Evolutionary conservation across 2,329 filamentous ascomycete species (phyloP), one percentile per base, ranked within the genome.

Genomic region (Rhynchosporium secalis): DNA sequence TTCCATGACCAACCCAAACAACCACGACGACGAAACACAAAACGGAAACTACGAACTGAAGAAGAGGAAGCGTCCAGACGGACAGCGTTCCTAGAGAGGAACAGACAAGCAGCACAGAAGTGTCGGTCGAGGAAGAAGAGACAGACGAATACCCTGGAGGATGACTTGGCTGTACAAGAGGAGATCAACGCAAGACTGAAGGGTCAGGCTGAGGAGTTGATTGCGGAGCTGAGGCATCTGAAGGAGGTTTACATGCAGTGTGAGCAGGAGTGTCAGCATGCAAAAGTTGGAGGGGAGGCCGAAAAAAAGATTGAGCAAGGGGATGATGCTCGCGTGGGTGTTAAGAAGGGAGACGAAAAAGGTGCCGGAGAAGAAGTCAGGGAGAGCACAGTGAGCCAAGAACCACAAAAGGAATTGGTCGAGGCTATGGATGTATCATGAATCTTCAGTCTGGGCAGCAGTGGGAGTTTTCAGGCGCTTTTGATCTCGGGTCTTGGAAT

Each of bases 111-210:
- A n/a, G 56, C 56, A 10, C 56, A 58, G 45, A 58, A 58, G 26
- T 58, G 56, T 15, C 43, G 56, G 13, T 58, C 56, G n/a, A 49
- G 45, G 45, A 58, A 58, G 33, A 58, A 58, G 45, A 29, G 45
- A 40, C 43, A 47, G 43, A 58, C 56, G 29, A 49, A 47, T 29
- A 58, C 56, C 9, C 45, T 58, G n/a, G 56, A 58, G 45, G 56
- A 58, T n/a, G 33, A 58, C 15, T 20, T 58, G 29, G 56, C 56
- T 12, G 3, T 40, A n/a, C 56, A 58, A 29, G 31, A 58, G 56
- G 56, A 58, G 33, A 58, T 40, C 10, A 58, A 58, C 15, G 15
- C 20, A 33, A 58, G 45, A 10, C 20, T 58, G 43, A 58, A 58
- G 38, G 56, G 1, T 7, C 31, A 58, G 43, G 45, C 40, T 7